Evolutionary conservation across 2,329 filamentous ascomycete genomes (phyloP), one percentile per base, ranked within the genome.

Genomic region (Ascosphaera apis): DNA sequence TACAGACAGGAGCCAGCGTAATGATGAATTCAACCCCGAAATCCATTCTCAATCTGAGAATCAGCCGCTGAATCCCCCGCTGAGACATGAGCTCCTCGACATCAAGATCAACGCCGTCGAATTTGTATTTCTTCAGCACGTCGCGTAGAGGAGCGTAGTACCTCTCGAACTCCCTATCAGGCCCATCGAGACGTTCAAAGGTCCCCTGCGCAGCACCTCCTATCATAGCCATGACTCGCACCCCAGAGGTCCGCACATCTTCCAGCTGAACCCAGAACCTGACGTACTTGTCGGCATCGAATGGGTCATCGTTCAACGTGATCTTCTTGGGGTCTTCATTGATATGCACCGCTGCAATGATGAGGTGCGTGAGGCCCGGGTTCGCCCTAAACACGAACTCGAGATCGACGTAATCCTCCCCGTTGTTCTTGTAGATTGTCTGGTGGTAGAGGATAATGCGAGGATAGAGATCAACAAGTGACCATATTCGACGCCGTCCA

Each of bases 191-290:
- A 37, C 68, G 62, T 34, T 62, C 57, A 49, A 69, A 92, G 9
- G 72, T 76, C 8, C 83, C 84, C 40, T 67, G 65, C 0, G 81
- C 82, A 2, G 83, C 82, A 12, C 84, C 84, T 28, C 84, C 84
- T 1, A 92, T 62, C 79, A 93, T 88, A 37, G 71, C 80, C 50
- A 91, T 64, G 9, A 92, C 71, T 46, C 76, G 82, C 42, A 92
- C 65, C 31, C 82, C 82, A 4, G 66, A 64, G 2, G 66, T 67
- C 51, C 88, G 76, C 4, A 92, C 58, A 42, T 72, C 60, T 5
- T 66, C 64, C 6, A 81, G 68, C 53, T 93, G 84, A 15, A 66
- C 66, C 82, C 83, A 93, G 25, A 92, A 63, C 1, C 70, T 69
- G 21, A 68, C 60, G 54, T 76, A 86, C 43, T 70, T 66, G 3